A percentile compares a stretch with the other conserved stretches of the same genome.
phyloP scores from a whole-genome alignment of 352 stramenopile species.

The Globisporangium splendens region DNA sequence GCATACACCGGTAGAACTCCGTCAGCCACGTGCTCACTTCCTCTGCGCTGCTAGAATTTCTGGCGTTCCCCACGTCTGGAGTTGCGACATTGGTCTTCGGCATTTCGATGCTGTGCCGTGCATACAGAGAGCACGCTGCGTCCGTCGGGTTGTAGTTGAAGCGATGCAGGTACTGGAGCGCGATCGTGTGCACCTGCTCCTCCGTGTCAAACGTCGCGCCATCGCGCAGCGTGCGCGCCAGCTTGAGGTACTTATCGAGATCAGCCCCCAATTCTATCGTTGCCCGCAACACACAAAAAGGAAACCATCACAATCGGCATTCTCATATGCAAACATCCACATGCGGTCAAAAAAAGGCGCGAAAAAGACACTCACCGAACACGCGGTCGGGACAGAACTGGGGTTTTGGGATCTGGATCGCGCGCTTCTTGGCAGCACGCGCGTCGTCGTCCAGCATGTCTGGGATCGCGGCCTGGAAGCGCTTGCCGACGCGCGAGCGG shows the following conservation, averaged over 20 bases:
- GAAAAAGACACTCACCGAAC: constrained; percentile 30
- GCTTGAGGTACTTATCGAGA: constrained; percentile 77
- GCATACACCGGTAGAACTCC: constrained; percentile 64
- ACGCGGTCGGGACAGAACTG: constrained; percentile 51
- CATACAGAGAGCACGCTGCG: constrained; percentile 77
- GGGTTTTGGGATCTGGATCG: constrained; percentile 28
- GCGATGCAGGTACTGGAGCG: constrained; percentile 74
- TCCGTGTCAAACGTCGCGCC: constrained; percentile 77
- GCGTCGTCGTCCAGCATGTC: constrained; percentile 29
- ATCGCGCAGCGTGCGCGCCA: constrained; percentile 69
- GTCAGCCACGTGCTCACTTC: constrained; percentile 56
- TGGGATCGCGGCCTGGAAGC: constrained; percentile 74
- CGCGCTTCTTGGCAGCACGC: constrained; percentile 20
- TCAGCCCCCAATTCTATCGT: constrained; percentile 46
- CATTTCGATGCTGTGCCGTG: constrained; percentile 76
- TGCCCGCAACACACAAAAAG: constrained; percentile 1
- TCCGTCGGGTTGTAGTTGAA: constrained; percentile 81
- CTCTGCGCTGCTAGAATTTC: constrained; percentile 21
- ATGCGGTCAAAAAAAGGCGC: background rate
- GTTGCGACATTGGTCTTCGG: constrained; percentile 21
- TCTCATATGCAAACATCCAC: background rate
- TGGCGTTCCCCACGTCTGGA: background rate
- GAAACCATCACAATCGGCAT: background rate
- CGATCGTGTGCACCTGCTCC: constrained; percentile 66
- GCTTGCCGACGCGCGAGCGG: constrained; percentile 74